A percentile compares a stretch with the other conserved stretches of the same genome.
These are phyloP conservation scores for Tolypocladium endophyticum DNA, from an alignment of 2,329 filamentous ascomycete genomes.

Conservation along the genomic window DNA sequence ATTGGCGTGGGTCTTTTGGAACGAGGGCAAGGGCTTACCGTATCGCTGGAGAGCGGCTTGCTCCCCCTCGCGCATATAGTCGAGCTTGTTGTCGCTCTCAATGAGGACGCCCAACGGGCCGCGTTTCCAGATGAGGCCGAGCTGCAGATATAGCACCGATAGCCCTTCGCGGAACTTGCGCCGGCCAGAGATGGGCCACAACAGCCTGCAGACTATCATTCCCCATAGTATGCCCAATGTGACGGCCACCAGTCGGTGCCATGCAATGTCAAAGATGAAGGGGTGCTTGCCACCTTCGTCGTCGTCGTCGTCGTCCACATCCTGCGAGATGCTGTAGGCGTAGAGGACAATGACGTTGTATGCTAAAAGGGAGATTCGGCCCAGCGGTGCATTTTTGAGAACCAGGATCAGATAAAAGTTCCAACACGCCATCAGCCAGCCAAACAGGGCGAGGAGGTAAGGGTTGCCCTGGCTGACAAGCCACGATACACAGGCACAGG, in stretches of 20 bases:
- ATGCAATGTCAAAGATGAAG: constrained; percentile 76
- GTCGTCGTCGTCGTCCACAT: constrained; percentile 71
- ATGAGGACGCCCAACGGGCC: constrained; percentile 72
- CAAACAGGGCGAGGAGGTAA: constrained; percentile 65
- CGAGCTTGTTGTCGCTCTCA: constrained; percentile 43
- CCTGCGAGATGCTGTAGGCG: constrained; percentile 77
- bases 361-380: constrained; percentile 85
- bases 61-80: constrained; percentile 82
- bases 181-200: constrained; percentile 90
- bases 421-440: constrained; percentile 69
- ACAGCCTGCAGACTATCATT: constrained; percentile 73
- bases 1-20: too few relatives aligned
- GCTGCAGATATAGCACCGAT: constrained; percentile 83
- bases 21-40: constrained; percentile 17
- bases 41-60: constrained; percentile 82
- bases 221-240: constrained; percentile 85
- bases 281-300: constrained; percentile 81
- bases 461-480: constrained; percentile 63
- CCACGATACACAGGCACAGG: constrained; percentile 70
- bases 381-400: constrained; percentile 75
- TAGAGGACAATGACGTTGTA: constrained; percentile 95
- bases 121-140: constrained; percentile 93
- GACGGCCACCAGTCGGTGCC: constrained; percentile 80
- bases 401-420: constrained; percentile 88
- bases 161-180: constrained; percentile 82